These are phyloP conservation scores for Coprinellus micaceus DNA, from an alignment of 768 basidiomycete species.

Conservation along the genomic window DNA sequence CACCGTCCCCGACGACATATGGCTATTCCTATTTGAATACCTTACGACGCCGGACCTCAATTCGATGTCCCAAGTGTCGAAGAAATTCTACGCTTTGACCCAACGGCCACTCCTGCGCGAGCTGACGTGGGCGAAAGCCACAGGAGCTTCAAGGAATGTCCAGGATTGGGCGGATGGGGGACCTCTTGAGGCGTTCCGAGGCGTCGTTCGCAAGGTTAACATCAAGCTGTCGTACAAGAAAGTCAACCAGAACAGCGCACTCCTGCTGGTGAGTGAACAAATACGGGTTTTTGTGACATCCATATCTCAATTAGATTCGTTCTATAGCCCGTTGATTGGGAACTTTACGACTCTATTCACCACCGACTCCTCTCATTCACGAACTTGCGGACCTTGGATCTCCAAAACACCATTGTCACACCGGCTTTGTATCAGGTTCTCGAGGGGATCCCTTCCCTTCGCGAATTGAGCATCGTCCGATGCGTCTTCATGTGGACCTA, in stretches of 20 bases:
- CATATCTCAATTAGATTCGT: not conserved
- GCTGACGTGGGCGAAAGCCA: slow-evolving; percentile 21
- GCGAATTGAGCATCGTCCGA: slow-evolving; percentile 18
- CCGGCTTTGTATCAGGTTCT: slow-evolving; percentile 23
- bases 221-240: slow-evolving; percentile 21
- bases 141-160: slow-evolving; percentile 19
- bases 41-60: slow-evolving; percentile 20
- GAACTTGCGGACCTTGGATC: slow-evolving; percentile 20
- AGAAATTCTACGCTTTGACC: slow-evolving; percentile 22
- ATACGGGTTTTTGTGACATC: not conserved
- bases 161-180: slow-evolving; percentile 18
- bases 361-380: slow-evolving; percentile 21
- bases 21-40: slow-evolving; percentile 27
- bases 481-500: slow-evolving; percentile 20
- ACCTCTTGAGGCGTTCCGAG: slow-evolving; percentile 1
- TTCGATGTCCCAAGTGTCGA: slow-evolving; percentile 20
- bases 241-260: slow-evolving; percentile 8
- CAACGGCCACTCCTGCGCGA: slow-evolving; percentile 22
- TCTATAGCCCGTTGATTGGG: slow-evolving; percentile 14
- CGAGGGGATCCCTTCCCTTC: slow-evolving; percentile 21
- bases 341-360: slow-evolving; percentile 21
- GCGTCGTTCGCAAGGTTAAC: slow-evolving; percentile 15
- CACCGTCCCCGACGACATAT: slow-evolving; percentile 27
- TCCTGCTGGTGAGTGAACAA: slow-evolving; percentile 2
- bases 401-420: slow-evolving; percentile 21